Evolutionary conservation across 306 rosid genomes (phyloP), one percentile per base, ranked within the genome.

Genomic region (Cicer chorassanicum): DNA sequence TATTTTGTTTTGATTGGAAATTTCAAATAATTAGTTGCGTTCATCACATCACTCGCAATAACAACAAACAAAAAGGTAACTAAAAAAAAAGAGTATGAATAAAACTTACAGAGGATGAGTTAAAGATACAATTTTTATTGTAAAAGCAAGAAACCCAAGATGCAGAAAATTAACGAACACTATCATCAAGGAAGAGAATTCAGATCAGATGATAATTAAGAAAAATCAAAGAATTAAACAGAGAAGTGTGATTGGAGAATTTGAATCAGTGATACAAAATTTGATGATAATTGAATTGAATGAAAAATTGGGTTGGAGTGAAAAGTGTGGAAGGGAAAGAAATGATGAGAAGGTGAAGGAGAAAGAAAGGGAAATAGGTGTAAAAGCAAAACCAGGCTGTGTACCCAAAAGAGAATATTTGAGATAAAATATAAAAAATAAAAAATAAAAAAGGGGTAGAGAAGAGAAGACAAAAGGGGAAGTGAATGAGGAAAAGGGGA

Each of bases 391-490:
- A 8, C 3, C 34, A 55, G 51, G 3, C 14, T 21, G 24, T 29
- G 48, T 14, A 29, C 59, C 65, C 0, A 46, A 70, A 74, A 8
- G 11, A 74, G 78, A 62, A 62, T 62, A 74, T 15, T 74, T 74
- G 78, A 61, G 59, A 6, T 15, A 11, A 41, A 38, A 36, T 14
- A n/a, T 9, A 39, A n/a, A 66, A 19, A 1, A 45, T 0, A 12
- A 38, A 12, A 50, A 50, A 50, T 6, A n/a, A n/a, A 14, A 24
- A 18, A 67, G 0, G 9, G 7, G 1, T 2, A 16, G 16, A 1
- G 38, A 7, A 16, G 34, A 38, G 50, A 11, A 61, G 46, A 45
- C 42, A n/a, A 36, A 73, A 36, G 46, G 19, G 2, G 40, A 15
- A 73, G 46, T 8, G 49, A 60, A 43, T 2, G 13, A 59, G 15